These are phyloP conservation scores for Starmerella apis DNA, from an alignment of 805 yeast species.

Conservation along the genomic window DNA sequence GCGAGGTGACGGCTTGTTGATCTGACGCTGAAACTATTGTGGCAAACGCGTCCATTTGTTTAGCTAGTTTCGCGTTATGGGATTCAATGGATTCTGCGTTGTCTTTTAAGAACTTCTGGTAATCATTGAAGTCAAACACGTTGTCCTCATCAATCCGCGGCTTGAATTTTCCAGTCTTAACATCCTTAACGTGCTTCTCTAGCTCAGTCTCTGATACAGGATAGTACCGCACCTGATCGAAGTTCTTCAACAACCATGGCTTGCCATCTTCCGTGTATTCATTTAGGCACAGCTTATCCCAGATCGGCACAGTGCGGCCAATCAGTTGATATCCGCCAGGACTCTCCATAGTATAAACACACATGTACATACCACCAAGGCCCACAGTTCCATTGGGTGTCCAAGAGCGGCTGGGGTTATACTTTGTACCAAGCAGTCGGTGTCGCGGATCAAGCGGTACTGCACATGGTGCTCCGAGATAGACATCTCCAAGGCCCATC, in stretches of 20 bases:
- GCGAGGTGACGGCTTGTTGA: slow-evolving; percentile 26
- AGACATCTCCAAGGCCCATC: slow-evolving; percentile 92
- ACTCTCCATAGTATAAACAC: slow-evolving; percentile 94
- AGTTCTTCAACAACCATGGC: slow-evolving; percentile 88
- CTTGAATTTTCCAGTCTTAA: slow-evolving; percentile 66
- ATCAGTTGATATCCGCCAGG: slow-evolving; percentile 98
- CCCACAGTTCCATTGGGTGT: slow-evolving; percentile 97
- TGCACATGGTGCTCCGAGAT: slow-evolving; percentile 97
- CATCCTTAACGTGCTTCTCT: slow-evolving; percentile 58
- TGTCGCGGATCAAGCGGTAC: slow-evolving; percentile 97
- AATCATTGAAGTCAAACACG: slow-evolving; percentile 72
- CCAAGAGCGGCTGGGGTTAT: slow-evolving; percentile 90
- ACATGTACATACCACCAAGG: slow-evolving; percentile 98
- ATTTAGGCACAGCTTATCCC: slow-evolving; percentile 78
- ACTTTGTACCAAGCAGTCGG: slow-evolving; percentile 81
- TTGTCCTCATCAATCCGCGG: slow-evolving; percentile 59
- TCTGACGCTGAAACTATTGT: slow-evolving; percentile 51
- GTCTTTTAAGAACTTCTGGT: slow-evolving; percentile 64
- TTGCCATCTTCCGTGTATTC: slow-evolving; percentile 36
- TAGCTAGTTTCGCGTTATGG: slow-evolving; percentile 42
- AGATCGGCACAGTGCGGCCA: slow-evolving; percentile 92
- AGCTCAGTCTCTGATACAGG: slow-evolving; percentile 82
- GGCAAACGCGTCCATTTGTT: slow-evolving; percentile 76
- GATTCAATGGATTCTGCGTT: slow-evolving; percentile 60
- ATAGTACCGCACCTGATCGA: slow-evolving; percentile 89